Conservation (phyloP, 1,284 basidiomycete species). For the Trichosporon sp. region DNA sequence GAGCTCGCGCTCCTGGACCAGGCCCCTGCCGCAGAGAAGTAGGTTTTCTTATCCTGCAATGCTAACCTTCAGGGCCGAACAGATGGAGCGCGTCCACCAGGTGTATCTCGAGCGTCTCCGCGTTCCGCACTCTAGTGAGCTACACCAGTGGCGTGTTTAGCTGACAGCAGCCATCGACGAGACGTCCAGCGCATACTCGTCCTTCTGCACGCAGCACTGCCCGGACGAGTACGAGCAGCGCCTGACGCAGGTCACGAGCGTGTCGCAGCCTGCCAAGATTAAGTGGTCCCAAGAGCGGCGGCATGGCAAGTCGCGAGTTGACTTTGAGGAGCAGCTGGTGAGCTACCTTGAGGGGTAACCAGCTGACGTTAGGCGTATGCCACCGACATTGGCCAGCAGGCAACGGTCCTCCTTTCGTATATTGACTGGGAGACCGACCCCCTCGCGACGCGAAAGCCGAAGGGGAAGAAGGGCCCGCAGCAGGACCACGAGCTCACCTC, state of each 20-base stretch:
- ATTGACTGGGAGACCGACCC: constrained; percentile 44
- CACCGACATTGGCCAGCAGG: constrained; percentile 20
- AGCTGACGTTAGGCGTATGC: constrained; percentile 19
- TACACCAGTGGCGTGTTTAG: not conserved
- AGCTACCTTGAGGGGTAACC: not conserved
- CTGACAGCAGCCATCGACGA: constrained; percentile 56
- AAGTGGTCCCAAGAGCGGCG: constrained; percentile 34
- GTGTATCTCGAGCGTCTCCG: constrained; percentile 44
- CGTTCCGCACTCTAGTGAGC: constrained; percentile 44
- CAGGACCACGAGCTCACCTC: constrained; percentile 59
- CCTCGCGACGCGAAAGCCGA: constrained; percentile 55
- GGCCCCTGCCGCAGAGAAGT: constrained; percentile 55
- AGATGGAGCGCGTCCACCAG: constrained; percentile 39
- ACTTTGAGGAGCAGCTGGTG: constrained; percentile 43
- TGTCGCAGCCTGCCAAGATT: constrained; percentile 55
- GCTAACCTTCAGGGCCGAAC: constrained; percentile 19
- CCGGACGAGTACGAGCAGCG: constrained; percentile 68
- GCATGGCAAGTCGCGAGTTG: constrained; percentile 36
- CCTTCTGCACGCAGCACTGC: constrained; percentile 73
- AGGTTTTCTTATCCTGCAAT: constrained; percentile 12
- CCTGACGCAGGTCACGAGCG: constrained; percentile 69
- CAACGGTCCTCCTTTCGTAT: constrained; percentile 31
- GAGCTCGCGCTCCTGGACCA: constrained; percentile 61
- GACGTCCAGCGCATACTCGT: constrained; percentile 76
- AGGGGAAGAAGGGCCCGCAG: constrained; percentile 21